phyloP scores from a whole-genome alignment of 2,329 filamentous ascomycete genomes.

The Rasamsonia emersonii region DNA sequence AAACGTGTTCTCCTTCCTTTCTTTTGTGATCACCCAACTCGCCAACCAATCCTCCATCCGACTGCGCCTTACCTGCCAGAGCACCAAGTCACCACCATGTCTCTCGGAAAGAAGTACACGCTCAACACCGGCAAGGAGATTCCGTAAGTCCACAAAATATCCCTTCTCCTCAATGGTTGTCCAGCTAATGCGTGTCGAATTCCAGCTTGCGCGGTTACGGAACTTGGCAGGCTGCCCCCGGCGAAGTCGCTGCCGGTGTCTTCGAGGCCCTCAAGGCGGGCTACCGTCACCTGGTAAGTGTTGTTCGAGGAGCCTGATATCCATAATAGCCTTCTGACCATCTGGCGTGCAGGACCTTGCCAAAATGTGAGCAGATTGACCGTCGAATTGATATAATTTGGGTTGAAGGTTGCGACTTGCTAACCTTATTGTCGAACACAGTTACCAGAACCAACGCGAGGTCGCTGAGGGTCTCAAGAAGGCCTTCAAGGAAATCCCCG shows the following conservation, averaged over 20 bases:
- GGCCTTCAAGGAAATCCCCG: constrained; percentile 29
- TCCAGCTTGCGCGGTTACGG: constrained; percentile 30
- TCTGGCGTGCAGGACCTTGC: constrained; percentile 35
- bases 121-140: constrained; percentile 31
- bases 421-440: constrained; percentile 7
- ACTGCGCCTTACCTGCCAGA: not conserved
- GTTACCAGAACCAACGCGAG: constrained; percentile 32
- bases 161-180: not conserved
- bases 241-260: constrained; percentile 31
- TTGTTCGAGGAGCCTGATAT: not conserved
- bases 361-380: constrained; percentile 22
- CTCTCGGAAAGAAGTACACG: constrained; percentile 31
- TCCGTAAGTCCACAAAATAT: constrained; percentile 21
- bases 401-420: not conserved
- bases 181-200: constrained; percentile 2
- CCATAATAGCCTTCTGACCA: too few species aligned
- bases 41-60: not conserved
- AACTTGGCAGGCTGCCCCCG: constrained; percentile 33
- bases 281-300: constrained; percentile 31
- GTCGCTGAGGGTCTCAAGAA: constrained; percentile 26
- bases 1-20: not conserved
- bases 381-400: not conserved
- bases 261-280: constrained; percentile 32
- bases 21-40: too few species aligned
- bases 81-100: constrained; percentile 21